Evolutionary conservation across 441 rosid genomes (phyloP), one percentile per base, ranked within the genome.

Genomic region (Corymbia calophylla): DNA sequence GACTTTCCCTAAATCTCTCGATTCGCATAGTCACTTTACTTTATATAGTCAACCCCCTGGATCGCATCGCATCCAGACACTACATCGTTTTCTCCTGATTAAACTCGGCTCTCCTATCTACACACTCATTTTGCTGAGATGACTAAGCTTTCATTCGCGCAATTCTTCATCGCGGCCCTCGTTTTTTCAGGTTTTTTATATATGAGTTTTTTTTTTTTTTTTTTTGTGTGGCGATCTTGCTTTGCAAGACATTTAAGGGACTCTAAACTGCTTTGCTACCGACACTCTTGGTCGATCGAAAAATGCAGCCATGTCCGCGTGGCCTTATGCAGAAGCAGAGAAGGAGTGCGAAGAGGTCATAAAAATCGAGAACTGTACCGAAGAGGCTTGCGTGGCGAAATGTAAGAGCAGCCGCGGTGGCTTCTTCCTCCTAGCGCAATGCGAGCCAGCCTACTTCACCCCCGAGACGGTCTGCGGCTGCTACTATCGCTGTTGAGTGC

Each of bases 121-220:
- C 44, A 39, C 44, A 39, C 44, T 62, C 70, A 14, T 32, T 29
- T 62, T 1, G 70, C 70, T 29, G 29, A 29, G 70, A 64, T 64
- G 70, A 9, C 32, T 35, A 64, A 14, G 70, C 35, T 64, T 64
- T 64, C 70, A 32, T 64, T 64, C 18, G 35, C 35, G 35, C 70
- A n/a, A 8, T 29, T 64, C 35, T 64, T 64, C 70, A 64, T 64
- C 18, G 70, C 19, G 70, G 70, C 35, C 70, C 18, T 64, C 18
- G 32, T 62, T 29, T 62, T 62, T 31, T 62, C 64, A 25, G 64
- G 64, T 39, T 39, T 39, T 58, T 25, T 25, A 25, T 10, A 23
- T 0, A 4, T 58, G 29, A 58, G 0, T 23, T 9, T 14, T 51
- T 5, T 39, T 5, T 39, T 39, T 5, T 39, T 5, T 39, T 5